Evolutionary conservation across 345 rosid genomes (phyloP).

Genomic region (Populus alba): DNA sequence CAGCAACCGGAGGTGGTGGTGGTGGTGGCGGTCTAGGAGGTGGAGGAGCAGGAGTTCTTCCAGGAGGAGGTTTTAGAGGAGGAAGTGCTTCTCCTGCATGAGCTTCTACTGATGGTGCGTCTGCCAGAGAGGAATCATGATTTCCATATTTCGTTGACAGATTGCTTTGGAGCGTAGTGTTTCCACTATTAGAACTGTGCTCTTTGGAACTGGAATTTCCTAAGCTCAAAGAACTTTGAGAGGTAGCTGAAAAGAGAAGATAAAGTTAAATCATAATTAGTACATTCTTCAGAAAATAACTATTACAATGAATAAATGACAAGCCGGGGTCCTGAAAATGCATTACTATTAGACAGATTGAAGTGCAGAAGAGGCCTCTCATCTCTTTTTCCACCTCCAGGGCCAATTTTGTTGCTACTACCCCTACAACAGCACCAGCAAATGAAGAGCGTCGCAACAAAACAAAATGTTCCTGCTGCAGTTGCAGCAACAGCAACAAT

Average conservation of each 20-base stretch:
- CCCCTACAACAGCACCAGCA: constrained; percentile 18
- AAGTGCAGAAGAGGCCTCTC: constrained; percentile 27
- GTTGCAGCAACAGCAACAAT: constrained; percentile 19
- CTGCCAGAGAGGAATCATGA: not conserved
- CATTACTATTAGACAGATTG: constrained; percentile 14
- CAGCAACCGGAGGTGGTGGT: constrained; percentile 15
- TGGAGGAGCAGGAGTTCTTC: constrained; percentile 14
- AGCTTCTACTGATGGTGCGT: not conserved
- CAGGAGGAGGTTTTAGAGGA: constrained; percentile 26
- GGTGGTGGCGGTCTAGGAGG: constrained; percentile 12
- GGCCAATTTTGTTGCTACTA: not conserved
- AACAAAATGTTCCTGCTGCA: constrained; percentile 18
- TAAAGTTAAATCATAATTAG: not conserved
- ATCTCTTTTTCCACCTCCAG: constrained; percentile 10
- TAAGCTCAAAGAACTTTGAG: constrained; percentile 16
- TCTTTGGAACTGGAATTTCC: constrained; percentile 2
- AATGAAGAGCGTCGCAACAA: constrained; percentile 19
- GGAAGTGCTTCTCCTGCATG: constrained; percentile 8
- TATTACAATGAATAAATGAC: not conserved
- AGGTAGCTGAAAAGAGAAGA: constrained; percentile 11
- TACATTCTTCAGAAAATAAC: not conserved
- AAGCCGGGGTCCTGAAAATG: not conserved
- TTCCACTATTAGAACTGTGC: not conserved
- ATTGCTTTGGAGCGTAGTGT: not conserved
- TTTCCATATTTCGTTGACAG: not conserved